phyloP scores from a whole-genome alignment of 2,329 filamentous ascomycete species.

The Talaromyces sp. region DNA sequence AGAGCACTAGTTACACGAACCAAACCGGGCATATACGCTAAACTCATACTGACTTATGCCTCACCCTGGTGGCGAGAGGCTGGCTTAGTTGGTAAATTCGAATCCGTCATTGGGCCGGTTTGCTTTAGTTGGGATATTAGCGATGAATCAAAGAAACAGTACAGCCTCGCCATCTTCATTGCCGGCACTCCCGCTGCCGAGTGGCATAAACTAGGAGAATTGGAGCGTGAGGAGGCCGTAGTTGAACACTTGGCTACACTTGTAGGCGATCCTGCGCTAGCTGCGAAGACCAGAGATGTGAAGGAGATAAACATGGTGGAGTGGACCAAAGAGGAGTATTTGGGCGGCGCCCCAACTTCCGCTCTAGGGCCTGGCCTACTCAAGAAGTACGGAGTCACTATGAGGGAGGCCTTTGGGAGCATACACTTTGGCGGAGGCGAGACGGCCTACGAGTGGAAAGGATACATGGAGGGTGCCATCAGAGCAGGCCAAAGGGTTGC shows the following conservation, averaged over 20 bases:
- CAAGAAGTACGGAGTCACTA: constrained; percentile 26
- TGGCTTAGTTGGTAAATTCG: neutral
- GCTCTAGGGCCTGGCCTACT: constrained; percentile 36
- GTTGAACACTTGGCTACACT: neutral
- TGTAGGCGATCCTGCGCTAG: neutral
- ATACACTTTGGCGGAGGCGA: constrained; percentile 54
- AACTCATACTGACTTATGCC: neutral
- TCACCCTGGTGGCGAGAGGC: neutral
- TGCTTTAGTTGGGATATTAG: neutral
- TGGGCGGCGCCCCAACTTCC: constrained; percentile 39
- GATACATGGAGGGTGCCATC: constrained; percentile 57
- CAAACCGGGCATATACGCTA: neutral
- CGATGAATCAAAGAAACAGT: neutral
- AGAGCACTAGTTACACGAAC: neutral
- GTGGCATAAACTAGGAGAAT: neutral
- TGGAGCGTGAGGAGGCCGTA: neutral
- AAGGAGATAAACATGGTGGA: neutral
- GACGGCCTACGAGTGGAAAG: constrained; percentile 51
- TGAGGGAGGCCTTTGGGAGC: constrained; percentile 36
- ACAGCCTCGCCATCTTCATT: neutral
- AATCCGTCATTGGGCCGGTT: neutral
- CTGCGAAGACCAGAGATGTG: neutral
- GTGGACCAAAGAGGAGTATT: constrained; percentile 32
- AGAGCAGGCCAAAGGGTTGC: constrained; percentile 48
- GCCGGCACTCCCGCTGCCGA: neutral